phyloP scores from a whole-genome alignment of 192 early-diverging fungal genomes.

The Spinellus fusiger region DNA sequence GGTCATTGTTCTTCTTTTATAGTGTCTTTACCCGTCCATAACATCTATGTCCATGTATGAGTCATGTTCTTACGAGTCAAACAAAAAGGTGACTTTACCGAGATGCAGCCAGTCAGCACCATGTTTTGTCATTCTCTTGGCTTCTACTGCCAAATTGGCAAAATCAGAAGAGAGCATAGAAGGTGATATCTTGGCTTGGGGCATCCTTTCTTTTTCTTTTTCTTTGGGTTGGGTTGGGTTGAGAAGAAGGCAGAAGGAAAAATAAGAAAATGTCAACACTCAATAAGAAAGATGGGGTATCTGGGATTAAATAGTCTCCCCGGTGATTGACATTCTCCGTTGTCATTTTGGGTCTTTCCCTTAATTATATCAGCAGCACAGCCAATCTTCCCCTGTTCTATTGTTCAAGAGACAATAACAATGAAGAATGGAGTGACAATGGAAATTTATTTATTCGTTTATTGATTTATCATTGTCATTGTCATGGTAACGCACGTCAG shows the following conservation, averaged over 20 bases:
- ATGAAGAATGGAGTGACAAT: too few species aligned
- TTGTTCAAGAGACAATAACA: too few species aligned
- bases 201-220: conserved; percentile 38
- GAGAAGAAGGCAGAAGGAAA: neutral
- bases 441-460: too few species aligned
- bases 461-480: too few species aligned
- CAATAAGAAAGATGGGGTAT: neutral
- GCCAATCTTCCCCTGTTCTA: too few species aligned
- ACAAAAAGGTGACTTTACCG: too few species aligned
- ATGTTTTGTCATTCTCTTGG: conserved; percentile 77
- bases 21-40: conserved; percentile 76
- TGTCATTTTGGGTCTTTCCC: too few species aligned
- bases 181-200: conserved; percentile 79
- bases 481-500: too few species aligned
- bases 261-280: neutral
- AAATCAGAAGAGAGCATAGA: conserved; percentile 91
- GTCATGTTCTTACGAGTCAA: neutral
- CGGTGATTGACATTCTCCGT: too few species aligned
- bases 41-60: conserved; percentile 53
- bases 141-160: conserved; percentile 76
- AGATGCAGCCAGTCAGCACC: conserved; percentile 93
- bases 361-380: too few species aligned
- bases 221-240: too few species aligned
- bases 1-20: neutral
- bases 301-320: too few species aligned